Percentiles rank a stretch among this genome's conserved stretches.
phyloP scores from a whole-genome alignment of 2,329 filamentous ascomycete genomes.

The Alternaria ethzedia region DNA sequence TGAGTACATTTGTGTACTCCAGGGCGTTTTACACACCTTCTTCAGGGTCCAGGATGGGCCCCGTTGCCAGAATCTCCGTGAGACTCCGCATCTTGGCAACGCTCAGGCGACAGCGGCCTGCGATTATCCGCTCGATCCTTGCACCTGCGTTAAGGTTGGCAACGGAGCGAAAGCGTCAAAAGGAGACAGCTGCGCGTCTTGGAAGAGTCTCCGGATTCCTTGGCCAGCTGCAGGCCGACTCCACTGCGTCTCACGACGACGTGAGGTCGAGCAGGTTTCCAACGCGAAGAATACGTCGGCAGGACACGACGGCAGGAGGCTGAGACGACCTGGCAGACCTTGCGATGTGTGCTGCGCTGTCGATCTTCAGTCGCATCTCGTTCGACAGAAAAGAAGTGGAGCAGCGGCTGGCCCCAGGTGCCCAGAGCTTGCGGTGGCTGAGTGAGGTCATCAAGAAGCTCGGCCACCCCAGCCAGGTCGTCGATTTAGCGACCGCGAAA shows the following conservation, averaged over 20 bases:
- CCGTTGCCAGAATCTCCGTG: constrained; percentile 48
- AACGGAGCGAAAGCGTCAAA: not conserved
- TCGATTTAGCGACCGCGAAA: constrained; percentile 11
- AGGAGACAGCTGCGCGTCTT: constrained; percentile 6
- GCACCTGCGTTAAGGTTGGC: constrained; percentile 5
- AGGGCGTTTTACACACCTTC: constrained; percentile 58
- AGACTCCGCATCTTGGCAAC: constrained; percentile 26
- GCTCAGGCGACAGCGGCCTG: constrained; percentile 6
- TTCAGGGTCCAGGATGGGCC: constrained; percentile 63
- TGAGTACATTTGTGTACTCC: not conserved
- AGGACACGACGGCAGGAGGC: not conserved
- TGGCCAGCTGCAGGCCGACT: constrained; percentile 2
- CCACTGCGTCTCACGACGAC: not conserved
- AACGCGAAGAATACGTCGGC: not conserved
- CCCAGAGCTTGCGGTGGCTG: constrained; percentile 10
- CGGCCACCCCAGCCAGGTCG: constrained; percentile 15
- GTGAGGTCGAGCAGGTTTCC: not conserved
- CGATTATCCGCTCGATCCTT: constrained; percentile 5
- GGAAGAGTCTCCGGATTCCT: constrained; percentile 8
- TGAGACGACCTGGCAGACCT: not conserved
- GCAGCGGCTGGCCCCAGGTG: constrained; percentile 5
- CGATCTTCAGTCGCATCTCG: constrained; percentile 5
- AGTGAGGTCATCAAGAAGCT: constrained; percentile 29
- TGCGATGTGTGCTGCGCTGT: constrained; percentile 7
- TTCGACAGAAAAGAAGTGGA: constrained; percentile 6